Conservation (phyloP, 148 eudicot species). For the Dysphania ambrosioides region DNA sequence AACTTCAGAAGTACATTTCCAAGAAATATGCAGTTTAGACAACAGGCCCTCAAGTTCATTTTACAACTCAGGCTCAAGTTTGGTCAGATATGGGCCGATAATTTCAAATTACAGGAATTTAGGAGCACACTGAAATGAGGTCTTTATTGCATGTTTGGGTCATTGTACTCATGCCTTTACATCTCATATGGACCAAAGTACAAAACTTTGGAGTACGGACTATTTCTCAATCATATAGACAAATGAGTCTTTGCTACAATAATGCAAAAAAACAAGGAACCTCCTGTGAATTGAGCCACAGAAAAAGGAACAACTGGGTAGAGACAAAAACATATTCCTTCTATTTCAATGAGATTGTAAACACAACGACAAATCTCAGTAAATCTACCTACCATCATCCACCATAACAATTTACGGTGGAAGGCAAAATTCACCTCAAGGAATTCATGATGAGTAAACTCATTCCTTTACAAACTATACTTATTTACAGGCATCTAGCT, state of each 20-base stretch:
- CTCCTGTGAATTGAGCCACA: neutral
- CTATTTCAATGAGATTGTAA: constrained; percentile 9
- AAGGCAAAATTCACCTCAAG: constrained; percentile 13
- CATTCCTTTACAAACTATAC: constrained; percentile 20
- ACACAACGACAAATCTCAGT: neutral
- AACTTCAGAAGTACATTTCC: too few species aligned
- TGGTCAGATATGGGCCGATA: too few species aligned
- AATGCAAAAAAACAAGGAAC: neutral
- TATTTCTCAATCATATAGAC: too few species aligned
- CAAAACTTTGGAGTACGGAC: too few species aligned
- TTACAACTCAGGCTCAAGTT: too few species aligned
- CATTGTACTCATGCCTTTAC: too few species aligned
- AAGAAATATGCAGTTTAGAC: too few species aligned
- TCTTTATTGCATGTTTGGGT: too few species aligned
- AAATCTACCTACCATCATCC: constrained; percentile 2
- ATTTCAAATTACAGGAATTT: too few species aligned
- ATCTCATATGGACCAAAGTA: too few species aligned
- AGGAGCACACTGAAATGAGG: too few species aligned
- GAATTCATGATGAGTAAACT: neutral
- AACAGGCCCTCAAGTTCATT: neutral
- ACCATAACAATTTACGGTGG: constrained; percentile 15
- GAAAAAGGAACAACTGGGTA: neutral
- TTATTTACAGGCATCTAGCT: constrained; percentile 13
- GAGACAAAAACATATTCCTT: constrained; percentile 20
- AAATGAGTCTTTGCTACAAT: neutral